These are phyloP conservation scores for Fusarium sp. DNA, from an alignment of 2,329 filamentous ascomycete species.

Conservation along the genomic window DNA sequence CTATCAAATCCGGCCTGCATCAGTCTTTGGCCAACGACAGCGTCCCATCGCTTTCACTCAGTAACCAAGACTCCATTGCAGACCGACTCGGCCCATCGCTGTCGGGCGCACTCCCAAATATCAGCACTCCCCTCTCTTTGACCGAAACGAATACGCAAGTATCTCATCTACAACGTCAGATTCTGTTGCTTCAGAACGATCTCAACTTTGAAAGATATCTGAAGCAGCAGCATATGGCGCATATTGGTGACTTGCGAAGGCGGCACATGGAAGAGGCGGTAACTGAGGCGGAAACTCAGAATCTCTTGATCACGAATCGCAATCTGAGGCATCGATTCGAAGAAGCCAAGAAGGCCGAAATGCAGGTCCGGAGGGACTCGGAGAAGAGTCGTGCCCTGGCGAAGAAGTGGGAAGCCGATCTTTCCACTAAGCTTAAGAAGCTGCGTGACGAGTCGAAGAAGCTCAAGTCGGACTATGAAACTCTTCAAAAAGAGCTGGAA, in stretches of 20 bases:
- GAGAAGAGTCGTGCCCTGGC: slow-evolving; percentile 77
- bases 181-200: slow-evolving; percentile 82
- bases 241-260: slow-evolving; percentile 82
- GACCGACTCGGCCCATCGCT: slow-evolving; percentile 53
- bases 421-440: slow-evolving; percentile 73
- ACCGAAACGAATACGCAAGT: slow-evolving; percentile 55
- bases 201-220: slow-evolving; percentile 86
- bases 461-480: slow-evolving; percentile 68
- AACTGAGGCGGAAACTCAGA: slow-evolving; percentile 84
- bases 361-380: slow-evolving; percentile 77
- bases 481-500: slow-evolving; percentile 68
- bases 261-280: slow-evolving; percentile 81
- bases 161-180: slow-evolving; percentile 75
- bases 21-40: slow-evolving; percentile 70
- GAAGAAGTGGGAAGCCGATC: slow-evolving; percentile 82
- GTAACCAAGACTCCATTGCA: slow-evolving; percentile 60
- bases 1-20: slow-evolving; percentile 66
- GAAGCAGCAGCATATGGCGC: slow-evolving; percentile 84
- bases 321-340: slow-evolving; percentile 78
- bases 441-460: slow-evolving; percentile 78
- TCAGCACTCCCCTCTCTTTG: slow-evolving; percentile 47
- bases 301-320: slow-evolving; percentile 81
- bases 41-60: slow-evolving; percentile 64
- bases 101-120: slow-evolving; percentile 46
- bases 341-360: slow-evolving; percentile 77